A percentile compares a stretch with the other conserved stretches of the same genome.
Conservation (phyloP, 2,329 filamentous ascomycete genomes). For the Phialocephala sp. region DNA sequence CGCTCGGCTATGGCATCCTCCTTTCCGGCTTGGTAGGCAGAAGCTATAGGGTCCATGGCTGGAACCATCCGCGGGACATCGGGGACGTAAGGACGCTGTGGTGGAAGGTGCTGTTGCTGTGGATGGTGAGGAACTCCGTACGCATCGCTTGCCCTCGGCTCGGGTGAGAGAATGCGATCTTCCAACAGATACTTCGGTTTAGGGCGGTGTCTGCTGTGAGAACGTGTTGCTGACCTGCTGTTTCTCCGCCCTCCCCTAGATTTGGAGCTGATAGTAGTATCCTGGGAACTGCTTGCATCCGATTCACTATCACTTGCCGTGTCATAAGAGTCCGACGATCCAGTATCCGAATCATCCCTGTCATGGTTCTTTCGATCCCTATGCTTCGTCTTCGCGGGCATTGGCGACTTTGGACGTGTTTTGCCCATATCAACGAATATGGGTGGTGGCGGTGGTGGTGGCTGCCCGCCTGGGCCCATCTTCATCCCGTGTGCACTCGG, state of each 20-base stretch:
- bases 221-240: constrained; percentile 26
- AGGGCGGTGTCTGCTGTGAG: constrained; percentile 31
- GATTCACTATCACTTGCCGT: constrained; percentile 10
- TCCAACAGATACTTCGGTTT: constrained; percentile 24
- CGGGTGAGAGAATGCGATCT: constrained; percentile 30
- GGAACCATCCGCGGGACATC: constrained; percentile 31
- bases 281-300: constrained; percentile 1
- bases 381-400: neutral
- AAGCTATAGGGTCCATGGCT: constrained; percentile 28
- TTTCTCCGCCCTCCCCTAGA: constrained; percentile 20
- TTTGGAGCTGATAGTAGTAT: constrained; percentile 14
- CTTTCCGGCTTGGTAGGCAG: constrained; percentile 38
- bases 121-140: constrained; percentile 21
- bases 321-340: neutral
- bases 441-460: neutral
- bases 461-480: neutral
- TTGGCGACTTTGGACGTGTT: neutral
- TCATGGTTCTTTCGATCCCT: neutral
- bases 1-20: constrained; percentile 37
- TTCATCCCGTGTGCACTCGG: neutral
- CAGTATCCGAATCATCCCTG: constrained; percentile 10
- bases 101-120: neutral
- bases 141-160: constrained; percentile 15
- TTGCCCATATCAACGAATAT: neutral
- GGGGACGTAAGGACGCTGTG: constrained; percentile 28